Evolutionary conservation across 1,284 basidiomycete species (phyloP).

Genomic region (Phellopilus nigrolimitatus): DNA sequence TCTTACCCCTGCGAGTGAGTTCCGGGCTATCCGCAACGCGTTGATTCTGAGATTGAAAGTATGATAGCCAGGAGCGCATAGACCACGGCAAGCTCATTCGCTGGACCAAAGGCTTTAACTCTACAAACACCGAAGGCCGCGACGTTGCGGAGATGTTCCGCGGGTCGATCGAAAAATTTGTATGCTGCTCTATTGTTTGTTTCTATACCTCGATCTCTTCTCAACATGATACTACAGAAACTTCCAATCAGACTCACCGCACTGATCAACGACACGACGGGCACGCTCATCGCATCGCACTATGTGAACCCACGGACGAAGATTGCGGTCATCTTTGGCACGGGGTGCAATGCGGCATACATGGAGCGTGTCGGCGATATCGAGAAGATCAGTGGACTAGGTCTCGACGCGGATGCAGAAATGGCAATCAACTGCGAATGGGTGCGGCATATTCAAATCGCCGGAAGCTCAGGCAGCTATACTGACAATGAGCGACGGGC

Average conservation of each 20-base stretch:
- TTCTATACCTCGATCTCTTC: not conserved
- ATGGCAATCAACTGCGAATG: slow-evolving; percentile 99
- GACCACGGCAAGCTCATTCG: slow-evolving; percentile 94
- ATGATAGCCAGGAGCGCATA: slow-evolving; percentile 77
- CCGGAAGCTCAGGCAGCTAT: not conserved
- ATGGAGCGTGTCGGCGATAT: slow-evolving; percentile 83
- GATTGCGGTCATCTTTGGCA: slow-evolving; percentile 96
- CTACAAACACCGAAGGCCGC: slow-evolving; percentile 85
- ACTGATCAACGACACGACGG: slow-evolving; percentile 96
- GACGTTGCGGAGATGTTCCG: slow-evolving; percentile 94
- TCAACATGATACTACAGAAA: slow-evolving; percentile 36
- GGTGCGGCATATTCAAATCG: slow-evolving; percentile 44
- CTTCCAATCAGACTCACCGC: slow-evolving; percentile 78
- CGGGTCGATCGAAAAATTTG: slow-evolving; percentile 71
- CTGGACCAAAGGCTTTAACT: slow-evolving; percentile 99
- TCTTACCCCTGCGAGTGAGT: slow-evolving; percentile 88
- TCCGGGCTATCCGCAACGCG: slow-evolving; percentile 7
- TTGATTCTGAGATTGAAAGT: not conserved
- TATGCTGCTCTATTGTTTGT: slow-evolving; percentile 31
- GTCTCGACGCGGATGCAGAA: slow-evolving; percentile 62
- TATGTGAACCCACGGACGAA: slow-evolving; percentile 90
- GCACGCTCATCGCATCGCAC: slow-evolving; percentile 93
- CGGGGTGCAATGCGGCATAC: slow-evolving; percentile 97
- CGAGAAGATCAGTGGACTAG: slow-evolving; percentile 74
- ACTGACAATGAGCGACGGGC: slow-evolving; percentile 22